Base-by-base conservation (phyloP, 2,329 filamentous ascomycete species). In the Exophiala calicioides region DNA sequence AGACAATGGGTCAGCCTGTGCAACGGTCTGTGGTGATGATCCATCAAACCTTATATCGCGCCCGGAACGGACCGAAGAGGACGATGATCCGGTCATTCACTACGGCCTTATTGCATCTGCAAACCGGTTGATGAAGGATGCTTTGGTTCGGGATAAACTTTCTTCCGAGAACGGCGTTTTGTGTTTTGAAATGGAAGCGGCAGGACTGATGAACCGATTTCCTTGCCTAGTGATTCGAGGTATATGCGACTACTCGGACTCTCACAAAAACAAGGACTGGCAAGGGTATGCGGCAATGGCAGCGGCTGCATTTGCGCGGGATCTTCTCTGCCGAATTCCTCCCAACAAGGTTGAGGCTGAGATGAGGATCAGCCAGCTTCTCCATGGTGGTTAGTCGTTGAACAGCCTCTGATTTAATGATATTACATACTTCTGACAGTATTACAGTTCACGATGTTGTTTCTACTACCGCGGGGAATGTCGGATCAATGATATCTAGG, bases 51-150 rank as follows among this genome's bases (percentile, higher is more conserved):
- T 55, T 35, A 36, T 40, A 27, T 2, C 34, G 23, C 40, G 49
- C 36, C 32, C 20, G 21, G 20, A 38, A 47, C 20, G 38, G 13
- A 27, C 47, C 5, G 21, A 40, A 12, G 34, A 31, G 10, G 40
- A 56, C 9, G 37, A 48, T 36, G 10, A 35, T 26, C 46, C 45
- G 1, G 30, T 21, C 85, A 47, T 62, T 3, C 58, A 62, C 39
- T 62, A 61, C 38, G 61, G 61, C 3, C 19, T 52, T 6, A 61
- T 63, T 27, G 57, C 56, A 3, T 62, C 60, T 1, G 60, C 47
- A 3, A 59, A 62, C 30, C 42, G 36, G 15, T 27, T 60, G 1
- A 56, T 62, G n/a, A 58, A 55, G 36, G 44, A 58, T 15, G 52
- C 50, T 5, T 9, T 31, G 2, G 29, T 31, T 9, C 35, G 58